Conservation (phyloP, 352 stramenopile genomes). For the Phytophthora pistaciae region DNA sequence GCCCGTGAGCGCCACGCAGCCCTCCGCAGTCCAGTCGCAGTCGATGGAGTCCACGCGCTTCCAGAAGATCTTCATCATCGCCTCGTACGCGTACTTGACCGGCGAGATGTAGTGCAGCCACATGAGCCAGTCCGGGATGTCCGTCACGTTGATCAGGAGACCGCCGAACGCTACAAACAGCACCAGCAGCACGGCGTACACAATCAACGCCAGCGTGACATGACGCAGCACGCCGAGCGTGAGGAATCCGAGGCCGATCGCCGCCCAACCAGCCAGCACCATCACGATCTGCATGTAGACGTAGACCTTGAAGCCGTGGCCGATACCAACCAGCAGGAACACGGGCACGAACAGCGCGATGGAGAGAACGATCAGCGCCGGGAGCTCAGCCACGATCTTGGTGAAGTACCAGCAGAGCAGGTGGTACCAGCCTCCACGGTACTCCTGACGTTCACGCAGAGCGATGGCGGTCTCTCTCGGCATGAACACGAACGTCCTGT, state of each 20-base stretch:
- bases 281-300: slow-evolving; percentile 58
- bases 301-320: slow-evolving; percentile 49
- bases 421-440: slow-evolving; percentile 49
- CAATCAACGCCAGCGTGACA: slow-evolving; percentile 42
- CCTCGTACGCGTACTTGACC: slow-evolving; percentile 60
- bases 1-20: slow-evolving; percentile 47
- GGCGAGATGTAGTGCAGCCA: slow-evolving; percentile 76
- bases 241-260: slow-evolving; percentile 45
- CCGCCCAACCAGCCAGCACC: slow-evolving; percentile 44
- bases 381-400: slow-evolving; percentile 52
- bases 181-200: slow-evolving; percentile 42
- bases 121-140: slow-evolving; percentile 56
- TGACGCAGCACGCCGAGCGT: slow-evolving; percentile 36
- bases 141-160: slow-evolving; percentile 51
- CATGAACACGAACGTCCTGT: slow-evolving; percentile 47
- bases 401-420: slow-evolving; percentile 56
- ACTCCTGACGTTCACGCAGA: slow-evolving; percentile 51
- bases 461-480: slow-evolving; percentile 55
- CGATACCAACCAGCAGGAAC: slow-evolving; percentile 57
- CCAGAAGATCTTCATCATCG: slow-evolving; percentile 64
- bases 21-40: slow-evolving; percentile 38
- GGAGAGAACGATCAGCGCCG: slow-evolving; percentile 47
- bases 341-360: slow-evolving; percentile 49
- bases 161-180: slow-evolving; percentile 56
- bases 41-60: slow-evolving; percentile 42